These are phyloP conservation scores for Mycena crocata DNA, from an alignment of 768 basidiomycete species.

Conservation along the genomic window DNA sequence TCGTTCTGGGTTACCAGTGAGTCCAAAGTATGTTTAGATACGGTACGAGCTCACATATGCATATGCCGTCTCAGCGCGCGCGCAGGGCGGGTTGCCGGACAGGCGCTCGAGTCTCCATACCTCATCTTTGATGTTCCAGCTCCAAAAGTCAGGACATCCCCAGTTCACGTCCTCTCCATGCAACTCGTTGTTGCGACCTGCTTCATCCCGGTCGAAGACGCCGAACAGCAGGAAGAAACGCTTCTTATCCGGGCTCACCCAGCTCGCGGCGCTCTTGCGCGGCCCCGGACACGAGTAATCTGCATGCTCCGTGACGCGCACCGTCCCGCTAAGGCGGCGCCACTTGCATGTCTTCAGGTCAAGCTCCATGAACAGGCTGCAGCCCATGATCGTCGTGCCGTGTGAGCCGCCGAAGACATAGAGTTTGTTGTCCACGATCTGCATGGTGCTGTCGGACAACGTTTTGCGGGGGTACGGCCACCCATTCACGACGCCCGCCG, in stretches of 20 bases:
- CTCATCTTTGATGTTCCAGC: conserved; percentile 44
- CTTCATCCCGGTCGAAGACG: conserved; percentile 48
- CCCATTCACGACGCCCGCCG: background rate
- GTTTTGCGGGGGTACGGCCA: conserved; percentile 41
- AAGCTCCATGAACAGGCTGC: conserved; percentile 52
- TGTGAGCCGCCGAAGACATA: conserved; percentile 54
- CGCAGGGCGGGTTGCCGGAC: conserved; percentile 46
- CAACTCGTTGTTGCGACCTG: conserved; percentile 36
- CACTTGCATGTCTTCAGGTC: conserved; percentile 36
- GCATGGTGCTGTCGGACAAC: conserved; percentile 32
- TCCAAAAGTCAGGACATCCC: conserved; percentile 50
- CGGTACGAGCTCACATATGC: conserved; percentile 40
- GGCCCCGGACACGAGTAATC: conserved; percentile 44
- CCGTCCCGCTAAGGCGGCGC: conserved; percentile 38
- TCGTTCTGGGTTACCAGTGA: conserved; percentile 40
- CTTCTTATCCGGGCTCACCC: conserved; percentile 44
- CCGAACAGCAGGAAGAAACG: conserved; percentile 51
- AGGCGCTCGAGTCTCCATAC: conserved; percentile 48
- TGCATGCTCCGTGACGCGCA: conserved; percentile 32
- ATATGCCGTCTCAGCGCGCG: conserved; percentile 47
- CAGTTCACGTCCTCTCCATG: conserved; percentile 30
- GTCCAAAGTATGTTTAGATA: background rate
- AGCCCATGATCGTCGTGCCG: conserved; percentile 43
- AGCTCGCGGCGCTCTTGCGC: conserved; percentile 48
- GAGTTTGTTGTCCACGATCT: conserved; percentile 46